Evolutionary conservation across 768 basidiomycete species (phyloP), one percentile per base, ranked within the genome.

Genomic region (Russula earlei): DNA sequence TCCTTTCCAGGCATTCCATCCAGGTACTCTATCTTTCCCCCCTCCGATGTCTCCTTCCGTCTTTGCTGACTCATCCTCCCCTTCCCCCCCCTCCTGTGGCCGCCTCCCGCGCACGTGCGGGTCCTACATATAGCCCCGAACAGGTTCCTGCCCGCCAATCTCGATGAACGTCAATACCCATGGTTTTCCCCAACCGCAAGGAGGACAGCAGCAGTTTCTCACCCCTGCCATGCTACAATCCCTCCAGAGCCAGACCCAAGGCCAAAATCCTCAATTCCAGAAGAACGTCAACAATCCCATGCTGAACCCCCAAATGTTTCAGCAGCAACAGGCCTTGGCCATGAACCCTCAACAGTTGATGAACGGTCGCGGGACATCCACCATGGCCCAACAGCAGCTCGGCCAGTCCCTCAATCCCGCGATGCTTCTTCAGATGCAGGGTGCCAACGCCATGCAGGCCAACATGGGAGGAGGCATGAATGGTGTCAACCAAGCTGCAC

Each of bases 401-500:
- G 43, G 43, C 33, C 56, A 57, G 20, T 46, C 60, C 14, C 48
- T 59, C 6, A 61, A 61, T 41, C 52, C 60, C 15, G 58, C 60
- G 8, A 54, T 61, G 52, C 57, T 61, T 36, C 57, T 61, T 41
- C 57, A 46, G 10, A 52, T 58, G 52, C 57, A 60, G 20, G 52
- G 60, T 12, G 27, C 42, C 22, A 52, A 49, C 11, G 40, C 38
- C 24, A 58, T 57, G 50, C 59, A 59, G 31, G 27, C 40, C 36
- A 49, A 52, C 44, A 56, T 61, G 54, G 50, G 20, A 27, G 52
- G 51, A 33, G 50, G 55, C 24, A 62, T 63, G 54, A 61, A 61
- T 37, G 58, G 59, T 24, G 53, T 65, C 38, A 65, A 64, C 50
- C 61, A 63, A 42, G 61, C 52, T 47, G 47, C 64, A 27, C 57